Evolutionary conservation across 495 filamentous ascomycete genomes (phyloP), one percentile per base, ranked within the genome.

Genomic region (Penicillium samsonianum): DNA sequence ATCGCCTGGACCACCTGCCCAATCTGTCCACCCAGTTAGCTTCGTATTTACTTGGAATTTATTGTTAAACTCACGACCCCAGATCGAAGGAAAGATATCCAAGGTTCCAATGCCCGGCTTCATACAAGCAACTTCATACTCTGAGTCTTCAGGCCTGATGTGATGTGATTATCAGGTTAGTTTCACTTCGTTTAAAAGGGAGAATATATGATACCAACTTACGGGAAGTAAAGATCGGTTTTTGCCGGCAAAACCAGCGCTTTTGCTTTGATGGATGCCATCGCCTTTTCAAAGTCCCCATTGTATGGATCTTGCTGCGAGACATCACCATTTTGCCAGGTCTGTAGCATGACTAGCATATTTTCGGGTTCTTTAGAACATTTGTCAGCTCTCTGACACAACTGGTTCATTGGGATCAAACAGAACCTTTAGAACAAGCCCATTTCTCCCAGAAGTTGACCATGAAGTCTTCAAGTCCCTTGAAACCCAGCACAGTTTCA

Each of bases 191-290:
- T 5, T 12, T 17, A 40, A 9, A 10, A 2, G n/a, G 17, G 1
- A 16, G 23, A 25, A 20, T 5, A 1, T 3, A 5, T 0, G 0
- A 28, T 4, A 17, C 2, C 5, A 26, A 73, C 84, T 73, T 68
- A 85, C 75, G 87, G 85, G 66, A 91, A 91, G 63, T 91, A 91
- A 5, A 90, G 72, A 65, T 91, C 88, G 0, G 86, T 89, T 65
- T 88, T 81, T 6, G 71, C 66, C 1, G 87, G 87, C 8, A 90
- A 62, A 9, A 90, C 83, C 25, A 90, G 67, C 0, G 81, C 81
- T 60, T 85, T 87, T 6, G 86, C 86, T 65, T 85, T 86, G 62
- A 89, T 89, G 28, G 78, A 82, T 43, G 77, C 75, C 83, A 90
- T 79, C 1, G 87, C 84, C 40, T 80, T 78, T 51, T 81, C 78